phyloP scores from a whole-genome alignment of 495 filamentous ascomycete species.

The Aspergillus avenaceus region DNA sequence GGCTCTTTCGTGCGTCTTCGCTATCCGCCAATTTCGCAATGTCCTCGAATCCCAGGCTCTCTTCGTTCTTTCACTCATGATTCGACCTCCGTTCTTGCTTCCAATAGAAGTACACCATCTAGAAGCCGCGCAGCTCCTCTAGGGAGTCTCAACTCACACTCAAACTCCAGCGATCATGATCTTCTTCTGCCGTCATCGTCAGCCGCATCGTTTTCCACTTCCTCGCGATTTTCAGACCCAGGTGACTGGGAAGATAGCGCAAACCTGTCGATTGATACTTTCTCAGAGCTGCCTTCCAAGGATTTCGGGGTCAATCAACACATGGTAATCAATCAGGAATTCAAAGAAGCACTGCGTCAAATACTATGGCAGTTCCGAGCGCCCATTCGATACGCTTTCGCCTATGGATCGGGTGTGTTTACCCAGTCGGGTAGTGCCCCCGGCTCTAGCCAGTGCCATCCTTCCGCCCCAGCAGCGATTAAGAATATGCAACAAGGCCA shows the following conservation, averaged over 20 bases:
- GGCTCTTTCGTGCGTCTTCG: constrained; percentile 24
- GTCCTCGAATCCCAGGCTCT: constrained; percentile 16
- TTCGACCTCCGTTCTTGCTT: constrained; percentile 12
- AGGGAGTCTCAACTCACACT: constrained; percentile 11
- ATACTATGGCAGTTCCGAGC: constrained; percentile 92
- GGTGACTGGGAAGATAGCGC: constrained; percentile 78
- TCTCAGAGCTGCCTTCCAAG: constrained; percentile 80
- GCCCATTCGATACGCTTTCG: constrained; percentile 92
- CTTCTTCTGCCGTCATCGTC: constrained; percentile 17
- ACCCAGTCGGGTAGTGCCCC: constrained; percentile 60
- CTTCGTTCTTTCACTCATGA: constrained; percentile 27
- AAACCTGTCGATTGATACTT: constrained; percentile 67
- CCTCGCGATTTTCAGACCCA: constrained; percentile 26
- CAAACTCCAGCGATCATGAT: constrained; percentile 5
- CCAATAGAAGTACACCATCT: constrained; percentile 17
- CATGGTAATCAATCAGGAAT: constrained; percentile 88
- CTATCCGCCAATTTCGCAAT: constrained; percentile 14
- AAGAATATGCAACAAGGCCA: constrained; percentile 76
- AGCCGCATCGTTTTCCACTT: constrained; percentile 34
- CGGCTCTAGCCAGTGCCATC: constrained; percentile 55
- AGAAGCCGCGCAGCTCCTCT: constrained; percentile 6
- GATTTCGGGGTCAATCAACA: constrained; percentile 95
- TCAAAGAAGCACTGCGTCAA: constrained; percentile 83
- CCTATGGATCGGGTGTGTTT: constrained; percentile 96
- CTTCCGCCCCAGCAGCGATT: constrained; percentile 72